Evolutionary conservation across 208 protist species (phyloP).

Genomic region (Wallacemonas sp.): DNA sequence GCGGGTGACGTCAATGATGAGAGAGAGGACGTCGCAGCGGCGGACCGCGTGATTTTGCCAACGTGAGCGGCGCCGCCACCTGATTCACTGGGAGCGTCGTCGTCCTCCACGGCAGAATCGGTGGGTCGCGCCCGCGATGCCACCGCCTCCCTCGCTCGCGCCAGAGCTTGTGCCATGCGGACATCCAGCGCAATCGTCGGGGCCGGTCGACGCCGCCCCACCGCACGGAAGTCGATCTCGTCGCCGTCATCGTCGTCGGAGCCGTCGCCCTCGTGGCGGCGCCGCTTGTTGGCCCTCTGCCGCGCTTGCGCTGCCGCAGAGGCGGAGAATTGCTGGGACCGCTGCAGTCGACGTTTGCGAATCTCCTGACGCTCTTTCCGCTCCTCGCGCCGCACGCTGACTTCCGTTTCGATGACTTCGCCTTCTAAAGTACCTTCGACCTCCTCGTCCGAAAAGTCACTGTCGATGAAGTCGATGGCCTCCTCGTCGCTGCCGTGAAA

Average conservation of each 20-base stretch:
- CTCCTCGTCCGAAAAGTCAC: conserved; percentile 78
- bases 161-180: conserved; percentile 41
- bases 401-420: conserved; percentile 45
- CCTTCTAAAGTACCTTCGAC: conserved; percentile 30
- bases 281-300: too few species aligned
- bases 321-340: conserved; percentile 22
- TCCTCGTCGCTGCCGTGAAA: conserved; percentile 64
- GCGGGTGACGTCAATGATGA: too few species aligned
- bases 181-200: conserved; percentile 55
- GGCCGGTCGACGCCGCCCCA: conserved; percentile 33
- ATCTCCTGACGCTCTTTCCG: conserved; percentile 33
- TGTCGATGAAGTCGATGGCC: conserved; percentile 61
- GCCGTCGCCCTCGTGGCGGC: background rate
- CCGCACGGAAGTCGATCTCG: conserved; percentile 18
- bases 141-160: conserved; percentile 28
- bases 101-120: background rate
- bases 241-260: conserved; percentile 1
- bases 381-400: conserved; percentile 42
- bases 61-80: too few species aligned
- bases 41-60: too few species aligned
- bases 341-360: conserved; percentile 21
- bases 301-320: background rate
- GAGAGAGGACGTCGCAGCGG: too few species aligned
- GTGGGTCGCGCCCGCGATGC: background rate
- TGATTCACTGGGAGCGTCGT: too few species aligned